Conservation (phyloP, 2,329 filamentous ascomycete genomes). For the Phaeosphaeriaceae sp. region DNA sequence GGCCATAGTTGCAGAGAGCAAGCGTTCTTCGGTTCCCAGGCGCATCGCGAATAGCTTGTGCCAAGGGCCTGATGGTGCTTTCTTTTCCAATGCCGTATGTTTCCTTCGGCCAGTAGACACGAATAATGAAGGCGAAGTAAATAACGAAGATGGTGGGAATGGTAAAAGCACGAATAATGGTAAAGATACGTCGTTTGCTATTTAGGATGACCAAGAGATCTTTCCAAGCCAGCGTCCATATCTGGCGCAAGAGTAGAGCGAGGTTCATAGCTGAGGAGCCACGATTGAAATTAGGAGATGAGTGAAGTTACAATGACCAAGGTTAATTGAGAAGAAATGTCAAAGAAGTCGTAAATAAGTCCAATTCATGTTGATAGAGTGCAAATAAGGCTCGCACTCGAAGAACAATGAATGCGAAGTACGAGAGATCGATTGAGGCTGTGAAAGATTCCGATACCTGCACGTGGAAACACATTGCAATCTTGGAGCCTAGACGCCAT, state of each 20-base stretch:
- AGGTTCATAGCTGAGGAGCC: constrained; percentile 8
- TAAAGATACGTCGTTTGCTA: constrained; percentile 56
- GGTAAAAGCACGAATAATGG: constrained; percentile 59
- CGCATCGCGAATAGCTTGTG: constrained; percentile 65
- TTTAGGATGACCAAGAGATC: constrained; percentile 59
- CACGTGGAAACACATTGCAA: not conserved
- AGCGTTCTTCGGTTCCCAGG: constrained; percentile 67
- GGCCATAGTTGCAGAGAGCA: constrained; percentile 76
- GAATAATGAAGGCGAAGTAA: constrained; percentile 55
- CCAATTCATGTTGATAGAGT: constrained; percentile 1
- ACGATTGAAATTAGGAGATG: not conserved
- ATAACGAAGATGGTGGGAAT: constrained; percentile 56
- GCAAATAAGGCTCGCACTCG: not conserved
- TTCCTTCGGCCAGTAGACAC: constrained; percentile 75
- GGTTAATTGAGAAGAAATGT: too few species aligned
- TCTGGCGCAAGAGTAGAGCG: constrained; percentile 52
- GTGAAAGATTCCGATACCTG: not conserved
- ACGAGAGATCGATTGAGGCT: constrained; percentile 7
- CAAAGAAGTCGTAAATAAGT: not conserved
- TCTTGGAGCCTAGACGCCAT: constrained; percentile 6
- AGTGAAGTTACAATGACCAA: too few species aligned
- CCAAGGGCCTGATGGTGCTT: constrained; percentile 65
- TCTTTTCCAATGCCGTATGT: constrained; percentile 71
- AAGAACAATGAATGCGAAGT: constrained; percentile 8
- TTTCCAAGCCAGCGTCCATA: constrained; percentile 60